phyloP scores from a whole-genome alignment of 164 flowering plant genomes.

The Aristolochia fimbriata region DNA sequence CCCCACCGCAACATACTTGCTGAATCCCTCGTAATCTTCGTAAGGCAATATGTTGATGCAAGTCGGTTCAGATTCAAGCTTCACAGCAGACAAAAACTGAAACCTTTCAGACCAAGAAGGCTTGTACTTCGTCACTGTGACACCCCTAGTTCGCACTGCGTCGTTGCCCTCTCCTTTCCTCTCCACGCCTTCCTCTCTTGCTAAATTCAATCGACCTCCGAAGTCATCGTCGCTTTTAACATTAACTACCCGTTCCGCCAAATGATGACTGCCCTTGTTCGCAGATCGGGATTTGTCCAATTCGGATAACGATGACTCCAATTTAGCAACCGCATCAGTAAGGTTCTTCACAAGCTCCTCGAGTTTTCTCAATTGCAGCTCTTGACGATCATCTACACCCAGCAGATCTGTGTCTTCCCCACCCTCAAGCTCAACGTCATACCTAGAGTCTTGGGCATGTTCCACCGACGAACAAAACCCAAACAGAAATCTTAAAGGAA shows the following conservation, averaged over 20 bases:
- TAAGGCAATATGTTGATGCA: constrained; percentile 65
- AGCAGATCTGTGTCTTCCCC: constrained; percentile 4
- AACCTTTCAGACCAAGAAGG: constrained; percentile 90
- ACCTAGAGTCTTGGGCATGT: constrained; percentile 10
- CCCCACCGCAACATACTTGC: constrained; percentile 85
- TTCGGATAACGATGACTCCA: constrained; percentile 38
- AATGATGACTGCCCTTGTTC: constrained; percentile 5
- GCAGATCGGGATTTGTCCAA: constrained; percentile 6
- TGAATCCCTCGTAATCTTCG: constrained; percentile 66
- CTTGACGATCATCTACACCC: constrained; percentile 23
- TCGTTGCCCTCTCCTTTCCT: constrained; percentile 3
- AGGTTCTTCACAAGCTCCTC: constrained; percentile 58
- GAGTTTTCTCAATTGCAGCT: constrained; percentile 42
- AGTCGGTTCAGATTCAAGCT: constrained; percentile 61
- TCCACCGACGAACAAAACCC: constrained; percentile 10
- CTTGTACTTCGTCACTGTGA: constrained; percentile 65
- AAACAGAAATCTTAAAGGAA: constrained; percentile 6
- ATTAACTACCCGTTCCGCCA: constrained; percentile 10
- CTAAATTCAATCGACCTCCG: constrained; percentile 3
- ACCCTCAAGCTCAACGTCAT: constrained; percentile 5
- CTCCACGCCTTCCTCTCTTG: constrained; percentile 1
- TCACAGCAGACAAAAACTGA: constrained; percentile 80
- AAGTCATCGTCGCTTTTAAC: constrained; percentile 1
- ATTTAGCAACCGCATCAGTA: constrained; percentile 42
- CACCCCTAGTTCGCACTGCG: constrained; percentile 17